These are phyloP conservation scores for Heimioporus sp. DNA, from an alignment of 768 basidiomycete genomes.

Conservation along the genomic window DNA sequence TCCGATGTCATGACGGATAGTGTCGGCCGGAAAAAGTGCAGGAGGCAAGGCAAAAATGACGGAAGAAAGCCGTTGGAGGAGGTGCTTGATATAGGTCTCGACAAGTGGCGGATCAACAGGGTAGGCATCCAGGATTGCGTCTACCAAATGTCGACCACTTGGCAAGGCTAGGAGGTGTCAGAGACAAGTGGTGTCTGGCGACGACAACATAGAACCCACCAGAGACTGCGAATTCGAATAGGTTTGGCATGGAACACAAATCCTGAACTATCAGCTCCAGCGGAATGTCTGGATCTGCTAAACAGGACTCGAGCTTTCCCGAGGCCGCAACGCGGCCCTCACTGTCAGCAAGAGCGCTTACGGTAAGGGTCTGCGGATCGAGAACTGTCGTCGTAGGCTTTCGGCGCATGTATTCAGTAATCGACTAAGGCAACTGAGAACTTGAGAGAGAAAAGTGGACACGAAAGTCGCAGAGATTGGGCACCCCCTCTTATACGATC, in stretches of 20 bases:
- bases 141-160: constrained; percentile 10
- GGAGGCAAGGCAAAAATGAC: no score
- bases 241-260: constrained; percentile 22
- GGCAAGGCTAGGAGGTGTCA: constrained; percentile 13
- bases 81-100: constrained; percentile 1
- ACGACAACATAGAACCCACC: constrained; percentile 10
- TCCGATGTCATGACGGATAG: no score
- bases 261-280: constrained; percentile 27
- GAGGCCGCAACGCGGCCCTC: constrained; percentile 18
- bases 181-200: neutral
- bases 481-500: no score
- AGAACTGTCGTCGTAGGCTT: constrained; percentile 6
- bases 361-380: constrained; percentile 17
- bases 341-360: constrained; percentile 12
- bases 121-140: constrained; percentile 33
- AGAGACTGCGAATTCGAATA: constrained; percentile 32
- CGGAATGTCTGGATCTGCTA: constrained; percentile 16
- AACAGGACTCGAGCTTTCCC: constrained; percentile 22
- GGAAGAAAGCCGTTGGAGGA: constrained; percentile 17
- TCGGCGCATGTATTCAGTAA: neutral
- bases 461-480: neutral
- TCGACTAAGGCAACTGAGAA: no score
- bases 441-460: no score
- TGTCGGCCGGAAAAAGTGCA: no score
- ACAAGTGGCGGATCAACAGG: constrained; percentile 26